A percentile compares a stretch with the other conserved stretches of the same genome.
Evolutionary conservation across 1,284 basidiomycete species (phyloP).

Genomic region (Rhodofomes roseus): DNA sequence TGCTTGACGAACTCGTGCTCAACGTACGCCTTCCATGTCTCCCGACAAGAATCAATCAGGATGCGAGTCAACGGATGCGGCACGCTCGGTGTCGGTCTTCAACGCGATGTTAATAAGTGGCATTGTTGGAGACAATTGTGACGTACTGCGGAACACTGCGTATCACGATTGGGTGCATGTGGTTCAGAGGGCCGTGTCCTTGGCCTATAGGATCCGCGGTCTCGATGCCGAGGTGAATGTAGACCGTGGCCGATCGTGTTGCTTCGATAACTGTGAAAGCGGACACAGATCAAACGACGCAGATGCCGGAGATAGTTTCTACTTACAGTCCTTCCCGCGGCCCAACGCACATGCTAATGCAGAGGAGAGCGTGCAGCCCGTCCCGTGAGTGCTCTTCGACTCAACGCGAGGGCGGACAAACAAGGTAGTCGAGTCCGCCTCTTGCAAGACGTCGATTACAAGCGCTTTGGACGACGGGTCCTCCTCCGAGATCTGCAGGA

Average conservation of each 20-base stretch:
- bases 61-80: constrained; percentile 70
- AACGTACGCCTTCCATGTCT: constrained; percentile 73
- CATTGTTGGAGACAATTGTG: not conserved
- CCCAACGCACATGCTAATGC: constrained; percentile 74
- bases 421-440: constrained; percentile 39
- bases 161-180: constrained; percentile 62
- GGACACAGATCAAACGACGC: no score
- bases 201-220: constrained; percentile 68
- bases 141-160: constrained; percentile 54
- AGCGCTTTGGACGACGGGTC: constrained; percentile 28
- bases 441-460: constrained; percentile 78
- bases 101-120: no score
- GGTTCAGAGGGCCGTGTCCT: constrained; percentile 88
- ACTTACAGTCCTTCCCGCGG: constrained; percentile 46
- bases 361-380: constrained; percentile 89
- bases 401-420: constrained; percentile 68
- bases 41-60: constrained; percentile 56
- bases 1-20: constrained; percentile 82
- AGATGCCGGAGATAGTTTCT: no score
- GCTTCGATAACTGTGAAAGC: constrained; percentile 57
- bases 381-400: constrained; percentile 84
- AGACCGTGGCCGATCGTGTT: constrained; percentile 57
- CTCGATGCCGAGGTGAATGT: constrained; percentile 77
- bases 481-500: constrained; percentile 38
- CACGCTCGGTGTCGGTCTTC: constrained; percentile 58